Base-by-base conservation (phyloP, 139 green algal species). In the Chlorella sp. region DNA sequence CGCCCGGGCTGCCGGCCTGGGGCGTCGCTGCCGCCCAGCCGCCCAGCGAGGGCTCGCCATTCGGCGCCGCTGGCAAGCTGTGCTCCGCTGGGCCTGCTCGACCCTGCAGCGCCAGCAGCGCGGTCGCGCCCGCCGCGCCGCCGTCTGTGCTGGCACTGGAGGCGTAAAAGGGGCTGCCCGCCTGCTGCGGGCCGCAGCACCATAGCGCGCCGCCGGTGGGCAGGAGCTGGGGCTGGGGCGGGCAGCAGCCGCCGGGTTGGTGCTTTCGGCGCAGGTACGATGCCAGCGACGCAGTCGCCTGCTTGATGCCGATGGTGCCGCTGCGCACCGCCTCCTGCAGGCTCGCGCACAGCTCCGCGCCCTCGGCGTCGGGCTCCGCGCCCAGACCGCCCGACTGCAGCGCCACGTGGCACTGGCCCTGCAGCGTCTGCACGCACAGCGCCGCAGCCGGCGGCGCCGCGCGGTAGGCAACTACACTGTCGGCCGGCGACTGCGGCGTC, bases 261-360 rank as follows among this genome's bases (percentile, higher is more conserved):
- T 63, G 56, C 56, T 33, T 29, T 63, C 33, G 56, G 15, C 60
- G 60, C 45, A 78, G 61, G 72, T 78, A 71, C 33, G 72, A 78
- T 9, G 61, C 72, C 25, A 78, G 72, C 40, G 51, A 69, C n/a
- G 72, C 60, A 35, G 72, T 61, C 3, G 72, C 72, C 60, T 78
- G 72, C 72, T 78, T 78, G 35, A 78, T 43, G 35, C 72, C 71
- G 5, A 78, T 25, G 72, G 60, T 78, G 60, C 72, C 72, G 7
- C 45, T 46, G 12, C 61, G 43, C 35, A 78, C 72, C n/a, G 72
- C 72, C 36, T 71, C 72, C 35, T 78, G 72, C 27, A 78, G 36
- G 72, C 72, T 78, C 25, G 61, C 72, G 3, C 45, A 60, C 38
- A 78, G 48, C 60, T 46, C 63, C 45, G 46, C 45, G 17, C 72